phyloP scores from a whole-genome alignment of 768 basidiomycete species.

The Kwoniella shandongensis region DNA sequence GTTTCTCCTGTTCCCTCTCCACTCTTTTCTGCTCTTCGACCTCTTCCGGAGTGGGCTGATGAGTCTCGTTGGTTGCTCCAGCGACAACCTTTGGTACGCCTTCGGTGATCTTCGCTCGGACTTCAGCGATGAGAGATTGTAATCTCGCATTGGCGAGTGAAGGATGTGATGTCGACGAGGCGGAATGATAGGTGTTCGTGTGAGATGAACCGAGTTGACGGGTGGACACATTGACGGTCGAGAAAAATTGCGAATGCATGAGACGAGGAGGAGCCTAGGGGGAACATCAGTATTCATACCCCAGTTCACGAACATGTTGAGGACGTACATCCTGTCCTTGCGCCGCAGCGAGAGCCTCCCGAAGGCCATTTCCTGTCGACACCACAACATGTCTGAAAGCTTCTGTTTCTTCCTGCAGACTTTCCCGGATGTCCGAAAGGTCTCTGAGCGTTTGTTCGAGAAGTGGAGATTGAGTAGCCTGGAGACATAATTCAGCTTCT shows the following conservation, averaged over 20 bases:
- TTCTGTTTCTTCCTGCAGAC: conserved; percentile 51
- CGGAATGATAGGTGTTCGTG: conserved; percentile 19
- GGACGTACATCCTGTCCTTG: conserved; percentile 38
- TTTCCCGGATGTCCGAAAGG: conserved; percentile 43
- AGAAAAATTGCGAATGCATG: conserved; percentile 47
- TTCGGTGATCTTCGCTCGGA: conserved; percentile 26
- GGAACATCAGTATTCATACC: no score
- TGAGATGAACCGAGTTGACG: neutral
- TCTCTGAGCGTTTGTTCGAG: conserved; percentile 49
- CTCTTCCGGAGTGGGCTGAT: conserved; percentile 21
- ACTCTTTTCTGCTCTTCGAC: conserved; percentile 33
- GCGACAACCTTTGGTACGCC: conserved; percentile 2
- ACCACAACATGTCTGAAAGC: conserved; percentile 52
- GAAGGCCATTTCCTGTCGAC: conserved; percentile 44
- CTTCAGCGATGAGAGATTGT: conserved; percentile 32
- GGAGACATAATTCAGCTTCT: conserved; percentile 4
- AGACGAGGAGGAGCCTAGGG: conserved; percentile 42
- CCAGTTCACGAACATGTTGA: no score
- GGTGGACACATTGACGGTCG: conserved; percentile 7
- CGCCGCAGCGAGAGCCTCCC: conserved; percentile 36
- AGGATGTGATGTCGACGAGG: conserved; percentile 49
- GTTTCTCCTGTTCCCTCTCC: conserved; percentile 36
- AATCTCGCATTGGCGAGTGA: conserved; percentile 42
- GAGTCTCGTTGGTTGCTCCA: neutral
- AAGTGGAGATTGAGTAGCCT: conserved; percentile 33